These are phyloP conservation scores for Colletotrichum euphorbiae DNA, from an alignment of 2,329 filamentous ascomycete species.

Conservation along the genomic window DNA sequence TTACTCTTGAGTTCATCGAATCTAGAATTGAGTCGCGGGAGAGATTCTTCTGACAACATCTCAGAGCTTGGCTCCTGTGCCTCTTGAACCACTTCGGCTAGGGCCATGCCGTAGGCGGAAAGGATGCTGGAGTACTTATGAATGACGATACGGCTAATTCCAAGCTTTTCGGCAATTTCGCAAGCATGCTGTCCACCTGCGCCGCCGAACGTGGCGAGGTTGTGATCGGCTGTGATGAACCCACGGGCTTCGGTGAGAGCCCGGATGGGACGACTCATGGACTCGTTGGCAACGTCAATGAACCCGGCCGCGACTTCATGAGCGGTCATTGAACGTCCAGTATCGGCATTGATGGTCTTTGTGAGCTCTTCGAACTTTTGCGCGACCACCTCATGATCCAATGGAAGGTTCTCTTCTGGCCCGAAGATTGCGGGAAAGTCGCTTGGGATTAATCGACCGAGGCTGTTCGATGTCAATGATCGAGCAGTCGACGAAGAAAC, in stretches of 20 bases:
- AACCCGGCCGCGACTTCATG: constrained; percentile 46
- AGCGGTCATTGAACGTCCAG: neutral
- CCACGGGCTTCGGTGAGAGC: constrained; percentile 51
- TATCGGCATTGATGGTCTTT: constrained; percentile 52
- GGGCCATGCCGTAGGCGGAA: constrained; percentile 55
- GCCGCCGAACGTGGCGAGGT: constrained; percentile 51
- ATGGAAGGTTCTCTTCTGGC: constrained; percentile 69
- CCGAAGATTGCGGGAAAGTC: constrained; percentile 81
- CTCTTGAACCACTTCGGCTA: constrained; percentile 52
- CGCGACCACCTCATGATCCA: constrained; percentile 55
- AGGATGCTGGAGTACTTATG: constrained; percentile 48
- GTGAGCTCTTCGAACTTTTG: constrained; percentile 56
- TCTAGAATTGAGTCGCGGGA: constrained; percentile 40
- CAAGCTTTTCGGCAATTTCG: constrained; percentile 50
- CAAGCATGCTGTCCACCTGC: constrained; percentile 55
- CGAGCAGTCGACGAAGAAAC: neutral
- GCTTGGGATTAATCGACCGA: constrained; percentile 69
- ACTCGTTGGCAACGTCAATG: constrained; percentile 50
- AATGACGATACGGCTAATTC: constrained; percentile 51
- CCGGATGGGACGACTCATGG: constrained; percentile 51
- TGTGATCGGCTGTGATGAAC: constrained; percentile 49
- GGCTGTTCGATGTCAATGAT: constrained; percentile 40
- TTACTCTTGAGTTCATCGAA: constrained; percentile 45
- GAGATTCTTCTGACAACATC: constrained; percentile 38
- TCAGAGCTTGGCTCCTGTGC: constrained; percentile 46